Percentiles rank a stretch among this genome's conserved stretches.
These are phyloP conservation scores for Eutypella sp. DNA, from an alignment of 2,329 filamentous ascomycete genomes.

Conservation along the genomic window DNA sequence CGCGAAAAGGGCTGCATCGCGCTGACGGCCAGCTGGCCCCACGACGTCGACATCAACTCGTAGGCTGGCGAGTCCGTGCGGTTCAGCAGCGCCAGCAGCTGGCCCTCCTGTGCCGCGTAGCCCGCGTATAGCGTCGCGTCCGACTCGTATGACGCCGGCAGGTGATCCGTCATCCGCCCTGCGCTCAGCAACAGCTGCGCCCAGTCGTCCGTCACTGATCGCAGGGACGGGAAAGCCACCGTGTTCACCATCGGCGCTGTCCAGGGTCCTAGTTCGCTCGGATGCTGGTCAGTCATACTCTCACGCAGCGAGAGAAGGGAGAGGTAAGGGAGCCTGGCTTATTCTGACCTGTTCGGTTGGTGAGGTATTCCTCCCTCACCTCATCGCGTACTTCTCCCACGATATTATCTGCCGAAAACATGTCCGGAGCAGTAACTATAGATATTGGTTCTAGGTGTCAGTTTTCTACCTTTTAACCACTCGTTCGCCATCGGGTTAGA, in stretches of 20 bases:
- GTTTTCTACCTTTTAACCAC: neutral
- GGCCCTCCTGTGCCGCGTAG: conserved; percentile 16
- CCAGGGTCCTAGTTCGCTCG: conserved; percentile 16
- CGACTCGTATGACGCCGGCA: conserved; percentile 19
- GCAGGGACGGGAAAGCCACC: conserved; percentile 22
- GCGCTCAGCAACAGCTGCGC: conserved; percentile 11
- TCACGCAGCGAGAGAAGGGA: too few species aligned
- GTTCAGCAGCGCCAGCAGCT: conserved; percentile 18
- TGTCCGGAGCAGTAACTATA: conserved; percentile 16
- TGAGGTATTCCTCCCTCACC: conserved; percentile 17
- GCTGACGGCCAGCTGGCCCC: conserved; percentile 26
- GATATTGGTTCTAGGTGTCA: conserved; percentile 1
- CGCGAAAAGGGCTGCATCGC: conserved; percentile 38
- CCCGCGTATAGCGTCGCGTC: conserved; percentile 18
- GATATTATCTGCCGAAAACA: conserved; percentile 22
- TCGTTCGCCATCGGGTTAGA: too few species aligned
- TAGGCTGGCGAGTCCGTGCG: conserved; percentile 18
- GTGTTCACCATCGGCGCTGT: conserved; percentile 25
- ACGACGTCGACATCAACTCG: conserved; percentile 27
- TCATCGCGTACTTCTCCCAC: conserved; percentile 15
- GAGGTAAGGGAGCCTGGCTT: too few species aligned
- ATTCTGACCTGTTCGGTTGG: conserved; percentile 23
- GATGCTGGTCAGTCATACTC: too few species aligned
- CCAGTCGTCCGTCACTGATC: conserved; percentile 10
- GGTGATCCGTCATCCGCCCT: conserved; percentile 7